Evolutionary conservation across 2,329 filamentous ascomycete genomes (phyloP).

Genomic region (Talaromyces amestolkiae): DNA sequence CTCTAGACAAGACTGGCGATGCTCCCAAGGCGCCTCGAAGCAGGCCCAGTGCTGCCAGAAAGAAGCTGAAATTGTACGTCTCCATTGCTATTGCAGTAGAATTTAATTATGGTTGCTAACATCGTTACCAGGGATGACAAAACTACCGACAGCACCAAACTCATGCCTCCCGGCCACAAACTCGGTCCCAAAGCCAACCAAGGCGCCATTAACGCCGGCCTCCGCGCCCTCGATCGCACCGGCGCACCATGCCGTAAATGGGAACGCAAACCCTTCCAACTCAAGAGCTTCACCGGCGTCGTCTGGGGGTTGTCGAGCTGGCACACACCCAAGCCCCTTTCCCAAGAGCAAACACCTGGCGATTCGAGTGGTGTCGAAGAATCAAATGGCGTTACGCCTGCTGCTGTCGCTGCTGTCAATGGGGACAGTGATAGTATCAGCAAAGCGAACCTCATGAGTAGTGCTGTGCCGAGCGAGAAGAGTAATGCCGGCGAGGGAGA

Average conservation of each 20-base stretch:
- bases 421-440: constrained; percentile 53
- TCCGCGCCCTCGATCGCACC: constrained; percentile 87
- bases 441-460: constrained; percentile 58
- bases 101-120: not conserved
- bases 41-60: constrained; percentile 86
- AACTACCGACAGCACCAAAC: constrained; percentile 43
- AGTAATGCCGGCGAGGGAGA: constrained; percentile 54
- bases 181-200: constrained; percentile 95
- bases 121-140: constrained; percentile 49
- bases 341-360: constrained; percentile 33
- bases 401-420: constrained; percentile 21
- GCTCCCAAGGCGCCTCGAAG: constrained; percentile 65
- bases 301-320: constrained; percentile 79
- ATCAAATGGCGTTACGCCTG: constrained; percentile 52
- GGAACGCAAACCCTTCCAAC: constrained; percentile 74
- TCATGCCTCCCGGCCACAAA: constrained; percentile 61
- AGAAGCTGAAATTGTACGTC: constrained; percentile 86
- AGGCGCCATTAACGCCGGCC: constrained; percentile 93
- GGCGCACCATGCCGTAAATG: constrained; percentile 91
- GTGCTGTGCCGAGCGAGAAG: constrained; percentile 59
- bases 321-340: constrained; percentile 55
- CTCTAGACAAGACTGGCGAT: constrained; percentile 55
- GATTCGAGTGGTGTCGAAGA: constrained; percentile 60
- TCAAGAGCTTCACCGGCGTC: constrained; percentile 92
- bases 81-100: not conserved